Evolutionary conservation across 441 rosid species (phyloP), one percentile per base, ranked within the genome.

Genomic region (Hura crepitans): DNA sequence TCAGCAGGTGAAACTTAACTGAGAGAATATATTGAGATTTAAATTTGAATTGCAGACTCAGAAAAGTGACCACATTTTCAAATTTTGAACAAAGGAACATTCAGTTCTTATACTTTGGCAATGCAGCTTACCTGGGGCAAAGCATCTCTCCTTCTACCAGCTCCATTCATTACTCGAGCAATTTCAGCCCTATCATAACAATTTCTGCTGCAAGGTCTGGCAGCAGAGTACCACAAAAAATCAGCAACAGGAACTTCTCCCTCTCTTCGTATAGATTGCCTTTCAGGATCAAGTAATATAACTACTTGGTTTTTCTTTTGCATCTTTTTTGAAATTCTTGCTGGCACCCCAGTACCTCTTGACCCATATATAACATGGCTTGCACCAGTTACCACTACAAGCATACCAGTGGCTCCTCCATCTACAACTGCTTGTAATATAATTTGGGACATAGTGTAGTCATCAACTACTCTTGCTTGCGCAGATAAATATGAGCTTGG

Each of bases 181-280:
- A 94, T 94, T 81, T 94, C 98, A 80, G 96, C 98, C 71, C 97
- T 88, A 81, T 94, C 98, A 79, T 87, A 91, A 74, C 98, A 94
- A 72, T 94, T 94, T 72, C 98, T 86, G 74, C 79, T 88, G 81
- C 98, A 93, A 8, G 98, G 92, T 78, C 97, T 88, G 66, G 98
- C 92, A 20, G 90, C 96, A 72, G 98, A 91, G 81, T 89, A 91
- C 98, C 96, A 89, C 78, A 93, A 83, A 75, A 93, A 91, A 79
- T 93, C 96, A 67, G 97, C 92, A 28, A 88, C 85, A 49, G 97
- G 98, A 76, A 82, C 89, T 72, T 93, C 98, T 9, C 97, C 97
- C 68, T 93, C 96, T 78, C 93, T 87, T 76, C 92, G 78, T 42
- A 94, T 80, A 72, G 74, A 81, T 74, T 91, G 97, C 76, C 97